These are phyloP conservation scores for Piper longum DNA, from an alignment of 164 flowering plant species.

Conservation along the genomic window DNA sequence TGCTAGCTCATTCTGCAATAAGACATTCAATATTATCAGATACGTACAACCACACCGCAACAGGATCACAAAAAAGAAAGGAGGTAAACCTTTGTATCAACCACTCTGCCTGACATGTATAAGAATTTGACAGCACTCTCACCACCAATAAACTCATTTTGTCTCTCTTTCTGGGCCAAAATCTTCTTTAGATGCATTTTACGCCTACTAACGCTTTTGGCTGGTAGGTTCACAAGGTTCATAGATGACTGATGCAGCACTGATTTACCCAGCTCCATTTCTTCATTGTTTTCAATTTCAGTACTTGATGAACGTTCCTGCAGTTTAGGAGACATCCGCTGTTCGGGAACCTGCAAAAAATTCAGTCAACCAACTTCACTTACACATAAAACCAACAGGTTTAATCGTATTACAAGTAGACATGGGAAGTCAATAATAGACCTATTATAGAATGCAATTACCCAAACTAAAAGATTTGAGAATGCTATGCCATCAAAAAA, in stretches of 20 bases:
- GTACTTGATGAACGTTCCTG: conserved; percentile 37
- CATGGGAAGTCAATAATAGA: neutral
- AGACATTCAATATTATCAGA: neutral
- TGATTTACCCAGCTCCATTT: conserved; percentile 26
- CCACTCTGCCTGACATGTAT: conserved; percentile 18
- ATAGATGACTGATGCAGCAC: conserved; percentile 21
- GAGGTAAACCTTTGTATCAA: conserved; percentile 32
- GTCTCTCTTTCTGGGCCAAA: conserved; percentile 19
- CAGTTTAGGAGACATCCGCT: conserved; percentile 23
- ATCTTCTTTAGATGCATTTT: conserved; percentile 35
- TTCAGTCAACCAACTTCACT: conserved; percentile 25
- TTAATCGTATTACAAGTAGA: no score
- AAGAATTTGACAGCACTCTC: conserved; percentile 15
- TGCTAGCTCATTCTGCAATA: conserved; percentile 49
- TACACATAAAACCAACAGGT: neutral
- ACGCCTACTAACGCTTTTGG: conserved; percentile 53
- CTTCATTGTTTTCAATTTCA: conserved; percentile 24
- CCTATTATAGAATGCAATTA: no score
- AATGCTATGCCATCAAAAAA: neutral
- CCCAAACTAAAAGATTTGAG: neutral
- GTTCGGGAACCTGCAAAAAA: conserved; percentile 21
- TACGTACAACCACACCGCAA: neutral
- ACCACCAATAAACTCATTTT: conserved; percentile 20
- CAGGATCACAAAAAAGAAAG: neutral
- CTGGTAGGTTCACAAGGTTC: conserved; percentile 30